Percentiles rank a stretch among this genome's conserved stretches.
Conservation (phyloP, 2,329 filamentous ascomycete species). For the Claviceps maximensis region DNA sequence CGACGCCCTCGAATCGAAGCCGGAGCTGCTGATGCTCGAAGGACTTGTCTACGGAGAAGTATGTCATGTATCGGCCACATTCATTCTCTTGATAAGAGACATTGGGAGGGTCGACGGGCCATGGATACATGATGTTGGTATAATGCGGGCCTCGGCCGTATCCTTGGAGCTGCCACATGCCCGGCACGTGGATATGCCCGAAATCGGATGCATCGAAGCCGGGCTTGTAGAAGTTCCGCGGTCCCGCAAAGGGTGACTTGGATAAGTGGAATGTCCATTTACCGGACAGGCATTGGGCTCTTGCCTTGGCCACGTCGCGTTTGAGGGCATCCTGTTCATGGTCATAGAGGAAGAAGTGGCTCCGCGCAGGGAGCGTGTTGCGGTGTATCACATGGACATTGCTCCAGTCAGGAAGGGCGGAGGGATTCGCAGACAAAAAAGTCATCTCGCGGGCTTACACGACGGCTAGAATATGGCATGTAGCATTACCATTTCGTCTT, state of each 20-base stretch:
- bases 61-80: conserved; percentile 47
- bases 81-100: conserved; percentile 53
- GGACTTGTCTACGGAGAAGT: conserved; percentile 37
- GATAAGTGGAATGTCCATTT: conserved; percentile 40
- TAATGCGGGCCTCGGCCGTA: conserved; percentile 53
- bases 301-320: conserved; percentile 24
- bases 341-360: conserved; percentile 41
- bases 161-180: conserved; percentile 59
- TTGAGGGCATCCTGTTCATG: conserved; percentile 34
- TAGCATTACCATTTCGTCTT: neutral
- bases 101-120: conserved; percentile 53
- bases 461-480: neutral
- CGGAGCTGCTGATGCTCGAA: conserved; percentile 42
- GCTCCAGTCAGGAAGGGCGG: conserved; percentile 40
- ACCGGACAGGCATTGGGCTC: conserved; percentile 34
- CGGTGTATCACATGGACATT: conserved; percentile 47
- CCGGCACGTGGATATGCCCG: conserved; percentile 43
- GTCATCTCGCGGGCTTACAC: neutral
- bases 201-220: conserved; percentile 21
- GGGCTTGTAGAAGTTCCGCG: conserved; percentile 24
- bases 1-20: conserved; percentile 63
- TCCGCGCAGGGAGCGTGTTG: conserved; percentile 43
- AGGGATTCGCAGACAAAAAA: neutral
- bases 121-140: conserved; percentile 55
- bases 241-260: conserved; percentile 31